These are phyloP conservation scores for Solanum appendiculatum DNA, from an alignment of 257 asterid genomes.

Conservation along the genomic window DNA sequence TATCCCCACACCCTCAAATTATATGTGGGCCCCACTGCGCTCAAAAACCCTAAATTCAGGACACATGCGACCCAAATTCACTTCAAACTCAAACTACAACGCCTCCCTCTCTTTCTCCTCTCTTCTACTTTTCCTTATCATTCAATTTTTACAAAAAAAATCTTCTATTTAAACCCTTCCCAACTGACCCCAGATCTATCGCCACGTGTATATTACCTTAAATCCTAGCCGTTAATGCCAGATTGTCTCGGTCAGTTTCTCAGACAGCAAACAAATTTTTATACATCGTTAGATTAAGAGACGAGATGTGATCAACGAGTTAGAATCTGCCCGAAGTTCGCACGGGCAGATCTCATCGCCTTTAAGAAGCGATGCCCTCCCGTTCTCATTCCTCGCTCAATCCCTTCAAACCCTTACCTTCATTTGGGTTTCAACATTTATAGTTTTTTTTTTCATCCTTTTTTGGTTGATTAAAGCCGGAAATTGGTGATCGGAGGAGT, in stretches of 20 bases:
- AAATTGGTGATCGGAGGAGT: slow-evolving; percentile 4
- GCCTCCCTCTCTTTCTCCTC: not conserved
- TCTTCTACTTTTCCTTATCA: not conserved
- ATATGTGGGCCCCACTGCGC: slow-evolving; percentile 12
- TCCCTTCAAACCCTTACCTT: slow-evolving; percentile 45
- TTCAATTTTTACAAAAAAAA: not conserved
- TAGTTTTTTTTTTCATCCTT: not conserved
- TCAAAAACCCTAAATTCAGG: slow-evolving; percentile 33
- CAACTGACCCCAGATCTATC: not conserved
- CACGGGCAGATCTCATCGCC: slow-evolving; percentile 90
- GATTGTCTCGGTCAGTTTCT: slow-evolving; percentile 58
- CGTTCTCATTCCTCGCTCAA: slow-evolving; percentile 60
- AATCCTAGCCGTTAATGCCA: slow-evolving; percentile 45
- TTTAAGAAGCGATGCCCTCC: slow-evolving; percentile 59
- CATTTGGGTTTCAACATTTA: not conserved
- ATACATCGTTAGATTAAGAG: slow-evolving; percentile 29
- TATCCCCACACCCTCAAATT: slow-evolving; percentile 13
- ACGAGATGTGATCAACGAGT: slow-evolving; percentile 18
- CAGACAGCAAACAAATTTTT: slow-evolving; percentile 53
- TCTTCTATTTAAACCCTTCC: not conserved
- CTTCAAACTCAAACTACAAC: slow-evolving; percentile 11
- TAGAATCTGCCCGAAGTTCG: slow-evolving; percentile 43
- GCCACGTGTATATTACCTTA: slow-evolving; percentile 30
- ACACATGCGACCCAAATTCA: slow-evolving; percentile 38
- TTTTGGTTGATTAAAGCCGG: not conserved